Conservation (phyloP, 75 land plant genomes). For the Picea sitchensis region DNA sequence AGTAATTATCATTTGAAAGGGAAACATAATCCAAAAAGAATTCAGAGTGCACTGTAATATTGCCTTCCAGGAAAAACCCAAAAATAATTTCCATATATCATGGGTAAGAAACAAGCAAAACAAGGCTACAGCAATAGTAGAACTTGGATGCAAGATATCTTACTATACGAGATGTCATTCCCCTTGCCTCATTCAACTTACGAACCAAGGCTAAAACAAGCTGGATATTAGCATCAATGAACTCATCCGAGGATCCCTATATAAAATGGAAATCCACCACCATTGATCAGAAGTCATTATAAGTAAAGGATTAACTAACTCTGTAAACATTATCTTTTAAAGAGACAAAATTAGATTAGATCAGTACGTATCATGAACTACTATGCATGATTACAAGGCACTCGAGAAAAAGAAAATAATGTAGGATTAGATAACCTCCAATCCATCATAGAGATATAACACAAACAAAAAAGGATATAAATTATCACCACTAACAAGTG, state of each 20-base stretch:
- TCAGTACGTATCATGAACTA: background rate
- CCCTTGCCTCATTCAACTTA: slow-evolving; percentile 59
- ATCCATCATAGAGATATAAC: background rate
- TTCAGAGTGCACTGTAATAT: background rate
- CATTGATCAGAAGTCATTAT: background rate
- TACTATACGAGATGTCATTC: slow-evolving; percentile 69
- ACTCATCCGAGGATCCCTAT: slow-evolving; percentile 98
- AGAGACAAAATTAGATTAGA: background rate
- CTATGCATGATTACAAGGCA: background rate
- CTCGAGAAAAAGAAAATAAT: background rate
- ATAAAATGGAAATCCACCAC: background rate
- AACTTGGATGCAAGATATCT: slow-evolving; percentile 19
- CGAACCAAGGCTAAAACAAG: slow-evolving; percentile 82
- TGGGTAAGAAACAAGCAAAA: background rate
- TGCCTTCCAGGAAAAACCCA: background rate
- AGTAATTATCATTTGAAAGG: background rate
- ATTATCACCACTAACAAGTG: background rate
- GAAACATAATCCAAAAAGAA: background rate
- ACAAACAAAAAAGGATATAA: background rate
- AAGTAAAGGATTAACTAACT: background rate
- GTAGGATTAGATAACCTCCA: background rate
- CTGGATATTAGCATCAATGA: slow-evolving; percentile 96
- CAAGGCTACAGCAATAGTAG: background rate
- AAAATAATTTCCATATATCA: background rate
- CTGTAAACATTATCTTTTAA: background rate